Base-by-base conservation (phyloP, 306 rosid genomes). In the Cajanus cajan region DNA sequence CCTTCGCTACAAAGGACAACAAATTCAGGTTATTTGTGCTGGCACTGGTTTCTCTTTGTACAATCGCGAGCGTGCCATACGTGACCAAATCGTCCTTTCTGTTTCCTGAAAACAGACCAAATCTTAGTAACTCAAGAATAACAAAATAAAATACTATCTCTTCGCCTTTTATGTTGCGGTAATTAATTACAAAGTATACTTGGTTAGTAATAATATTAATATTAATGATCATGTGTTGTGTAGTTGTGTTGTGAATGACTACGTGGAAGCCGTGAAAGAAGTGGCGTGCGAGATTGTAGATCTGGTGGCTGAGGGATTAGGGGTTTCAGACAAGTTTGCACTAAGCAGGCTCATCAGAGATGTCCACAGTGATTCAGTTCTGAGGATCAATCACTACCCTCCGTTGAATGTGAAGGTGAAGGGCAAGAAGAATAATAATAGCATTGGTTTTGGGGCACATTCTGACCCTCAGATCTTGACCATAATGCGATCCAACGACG, bases 381-480 rank as follows among this genome's bases (percentile, higher is more conserved):
- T 93, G 0, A 86, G 99, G 85, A 84, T 95, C 71, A 95, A 95
- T 82, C 97, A 95, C 92, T 95, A 95, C 77, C 97, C 97, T 70
- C 77, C 91, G 0, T 50, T 79, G 41, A 57, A 77, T 0, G 45
- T 5, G 67, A 59, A 58, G 10, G 4, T 31, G 33, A 58, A 87
- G 43, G 74, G 58, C 36, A n/a, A n/a, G n/a, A n/a, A n/a, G n/a
- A 70, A 54, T 47, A 69, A 81, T 40, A 83, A 77, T 24, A 83
- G 54, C 44, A 69, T 95, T 34, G 99, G 99, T 3, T 95, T 95
- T 77, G 99, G 99, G 41, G 99, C 93, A 85, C 99, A 95, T 88
- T 93, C 98, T 41, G 99, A 95, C 85, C 99, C 99, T 88, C 99
- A 95, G 89, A 89, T 95, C 85, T 78, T 95, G 71, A 95, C 99